These are phyloP conservation scores for Cystoisospora suis DNA, from an alignment of 169 alveolate genomes.

Conservation along the genomic window DNA sequence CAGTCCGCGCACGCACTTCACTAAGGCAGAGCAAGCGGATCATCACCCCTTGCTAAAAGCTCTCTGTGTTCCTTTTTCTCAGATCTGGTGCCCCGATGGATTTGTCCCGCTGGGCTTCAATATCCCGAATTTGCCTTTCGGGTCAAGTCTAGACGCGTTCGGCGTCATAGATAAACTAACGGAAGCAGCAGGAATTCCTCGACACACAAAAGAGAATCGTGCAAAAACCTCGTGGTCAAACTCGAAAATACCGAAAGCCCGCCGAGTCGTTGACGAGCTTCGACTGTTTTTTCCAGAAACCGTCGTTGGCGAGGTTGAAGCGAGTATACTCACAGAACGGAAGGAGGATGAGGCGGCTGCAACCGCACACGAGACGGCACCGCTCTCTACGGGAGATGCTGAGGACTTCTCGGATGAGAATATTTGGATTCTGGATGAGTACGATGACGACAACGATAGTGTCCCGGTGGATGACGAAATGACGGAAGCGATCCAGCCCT, in stretches of 20 bases:
- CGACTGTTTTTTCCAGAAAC: background rate
- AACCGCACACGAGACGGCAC: background rate
- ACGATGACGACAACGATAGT: background rate
- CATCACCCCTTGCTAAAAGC: too few species aligned
- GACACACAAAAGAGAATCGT: background rate
- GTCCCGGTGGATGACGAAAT: too few species aligned
- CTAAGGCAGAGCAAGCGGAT: too few species aligned
- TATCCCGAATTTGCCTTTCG: constrained; percentile 16
- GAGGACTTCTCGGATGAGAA: background rate
- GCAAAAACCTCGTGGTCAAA: background rate
- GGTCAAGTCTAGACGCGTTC: constrained; percentile 19
- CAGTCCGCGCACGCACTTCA: too few species aligned
- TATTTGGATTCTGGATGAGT: background rate
- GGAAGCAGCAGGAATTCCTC: background rate
- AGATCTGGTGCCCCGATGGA: constrained; percentile 33
- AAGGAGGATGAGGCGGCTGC: background rate
- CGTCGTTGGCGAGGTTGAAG: background rate
- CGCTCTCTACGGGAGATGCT: background rate
- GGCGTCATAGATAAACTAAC: background rate
- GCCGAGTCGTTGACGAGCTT: background rate
- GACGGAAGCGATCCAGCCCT: too few species aligned
- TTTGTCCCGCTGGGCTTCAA: background rate
- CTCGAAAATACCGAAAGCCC: background rate
- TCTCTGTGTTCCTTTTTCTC: background rate
- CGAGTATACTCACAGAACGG: background rate